Evolutionary conservation across 2,329 filamentous ascomycete genomes (phyloP).

Genomic region (Fusarium avenaceum): DNA sequence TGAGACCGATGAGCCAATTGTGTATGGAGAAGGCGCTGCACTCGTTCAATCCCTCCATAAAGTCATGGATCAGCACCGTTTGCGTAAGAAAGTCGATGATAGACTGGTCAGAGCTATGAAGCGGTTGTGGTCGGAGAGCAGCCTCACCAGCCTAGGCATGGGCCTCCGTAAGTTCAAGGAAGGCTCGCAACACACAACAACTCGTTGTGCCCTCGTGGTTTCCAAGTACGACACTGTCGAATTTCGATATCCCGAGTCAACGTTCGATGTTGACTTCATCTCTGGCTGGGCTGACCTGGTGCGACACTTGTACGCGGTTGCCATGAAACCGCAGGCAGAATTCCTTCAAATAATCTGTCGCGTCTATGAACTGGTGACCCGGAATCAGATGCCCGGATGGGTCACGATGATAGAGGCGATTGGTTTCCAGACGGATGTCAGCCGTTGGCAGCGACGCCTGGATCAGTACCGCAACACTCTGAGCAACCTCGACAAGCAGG

Average conservation of each 20-base stretch:
- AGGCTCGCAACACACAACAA: conserved; percentile 42
- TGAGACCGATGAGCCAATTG: conserved; percentile 4
- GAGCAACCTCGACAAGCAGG: conserved; percentile 42
- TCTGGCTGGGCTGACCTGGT: conserved; percentile 45
- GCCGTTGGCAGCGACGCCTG: conserved; percentile 34
- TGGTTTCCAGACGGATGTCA: conserved; percentile 24
- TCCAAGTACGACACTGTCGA: conserved; percentile 46
- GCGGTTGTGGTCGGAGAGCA: conserved; percentile 36
- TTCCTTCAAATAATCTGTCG: conserved; percentile 38
- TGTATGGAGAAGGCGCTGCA: conserved; percentile 25
- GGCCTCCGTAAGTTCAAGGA: conserved; percentile 44
- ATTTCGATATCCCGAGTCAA: conserved; percentile 50
- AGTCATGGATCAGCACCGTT: conserved; percentile 14
- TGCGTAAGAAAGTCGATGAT: conserved; percentile 27
- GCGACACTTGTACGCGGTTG: conserved; percentile 43
- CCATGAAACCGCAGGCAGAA: conserved; percentile 25
- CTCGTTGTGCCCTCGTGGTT: conserved; percentile 45
- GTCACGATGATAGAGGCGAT: conserved; percentile 37
- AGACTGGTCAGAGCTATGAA: conserved; percentile 28
- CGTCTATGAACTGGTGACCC: conserved; percentile 46
- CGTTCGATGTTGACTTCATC: conserved; percentile 47
- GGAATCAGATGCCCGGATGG: conserved; percentile 37
- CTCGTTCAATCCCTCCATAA: conserved; percentile 13
- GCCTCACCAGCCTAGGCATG: conserved; percentile 20
- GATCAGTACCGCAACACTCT: conserved; percentile 30